These are phyloP conservation scores for Glarea lozoyensis DNA, from an alignment of 495 filamentous ascomycete species.

Conservation along the genomic window DNA sequence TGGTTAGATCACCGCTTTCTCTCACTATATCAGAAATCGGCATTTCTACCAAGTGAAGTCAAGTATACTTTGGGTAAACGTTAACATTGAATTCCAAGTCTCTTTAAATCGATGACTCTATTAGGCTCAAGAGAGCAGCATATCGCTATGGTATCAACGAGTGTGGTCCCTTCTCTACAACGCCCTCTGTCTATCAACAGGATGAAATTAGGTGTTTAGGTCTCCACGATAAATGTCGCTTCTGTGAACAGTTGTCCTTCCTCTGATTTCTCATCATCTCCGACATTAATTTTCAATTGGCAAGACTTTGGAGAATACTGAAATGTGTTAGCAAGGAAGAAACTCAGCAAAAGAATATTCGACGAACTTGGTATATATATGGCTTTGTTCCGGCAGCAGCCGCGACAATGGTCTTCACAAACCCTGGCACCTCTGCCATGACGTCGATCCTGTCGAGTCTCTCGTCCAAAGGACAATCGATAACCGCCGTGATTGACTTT, in stretches of 20 bases:
- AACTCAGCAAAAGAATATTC: neutral
- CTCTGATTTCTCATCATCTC: slow-evolving; percentile 65
- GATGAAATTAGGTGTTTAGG: too few relatives aligned
- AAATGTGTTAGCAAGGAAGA: slow-evolving; percentile 19
- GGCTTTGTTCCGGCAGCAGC: slow-evolving; percentile 83
- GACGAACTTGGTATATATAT: slow-evolving; percentile 87
- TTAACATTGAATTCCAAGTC: slow-evolving; percentile 18
- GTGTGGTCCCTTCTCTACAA: slow-evolving; percentile 20
- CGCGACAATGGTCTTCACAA: slow-evolving; percentile 87
- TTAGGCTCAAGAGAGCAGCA: slow-evolving; percentile 5
- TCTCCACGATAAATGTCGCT: slow-evolving; percentile 80
- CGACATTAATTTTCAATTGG: slow-evolving; percentile 73
- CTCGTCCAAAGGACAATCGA: slow-evolving; percentile 62
- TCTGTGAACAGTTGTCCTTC: slow-evolving; percentile 73
- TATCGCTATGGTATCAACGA: slow-evolving; percentile 17
- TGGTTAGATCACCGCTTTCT: too few relatives aligned
- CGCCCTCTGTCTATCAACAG: too few relatives aligned
- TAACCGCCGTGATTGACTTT: slow-evolving; percentile 53
- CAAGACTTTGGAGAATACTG: slow-evolving; percentile 54
- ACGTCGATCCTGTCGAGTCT: slow-evolving; percentile 83
- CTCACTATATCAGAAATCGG: too few relatives aligned
- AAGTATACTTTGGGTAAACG: too few relatives aligned
- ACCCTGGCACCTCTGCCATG: slow-evolving; percentile 90
- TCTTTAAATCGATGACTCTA: slow-evolving; percentile 20
- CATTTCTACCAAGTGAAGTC: too few relatives aligned